Evolutionary conservation across 495 filamentous ascomycete genomes (phyloP), one percentile per base, ranked within the genome.

Genomic region (Penicilliopsis zonata): DNA sequence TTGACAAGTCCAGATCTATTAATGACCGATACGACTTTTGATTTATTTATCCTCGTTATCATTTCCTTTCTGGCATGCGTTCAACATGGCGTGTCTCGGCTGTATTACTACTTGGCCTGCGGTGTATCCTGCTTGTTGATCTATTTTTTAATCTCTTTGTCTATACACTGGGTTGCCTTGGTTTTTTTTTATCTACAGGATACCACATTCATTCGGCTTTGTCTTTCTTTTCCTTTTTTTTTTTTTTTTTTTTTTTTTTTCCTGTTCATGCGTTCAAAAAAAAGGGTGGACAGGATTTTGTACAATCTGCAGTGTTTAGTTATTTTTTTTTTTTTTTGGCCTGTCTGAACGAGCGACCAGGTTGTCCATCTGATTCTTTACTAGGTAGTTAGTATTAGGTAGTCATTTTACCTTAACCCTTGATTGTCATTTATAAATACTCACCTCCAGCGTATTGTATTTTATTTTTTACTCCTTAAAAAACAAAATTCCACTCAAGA

Each of bases 21-120:
- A 33, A 61, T 44, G 59, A 60, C 45, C 36, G 46, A 42, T 51
- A 62, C 43, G 58, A 62, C 42, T 27, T 46, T 40, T 35, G 22
- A 34, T 44, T 42, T 40, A 39, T 20, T 31, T 18, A 34, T 34
- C 33, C 31, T 7, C 35, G 37, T 36, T 42, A 28, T 40, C 38
- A 13, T 33, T 40, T 34, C 30, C 40, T 12, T 25, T 33, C 41
- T 37, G 16, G 47, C 44, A 44, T 44, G 42, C 33, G n/a, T 36
- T 53, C 40, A 49, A 51, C 31, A 43, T 41, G 16, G 6, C 4
- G 28, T 30, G 28, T 30, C 7, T 30, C 9, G 28, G 28, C 28
- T 30, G 28, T 30, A 30, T 16, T 16, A 13, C 8, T 30, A 30
- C 28, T 5, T 17, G 28, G 28, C 28, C 13, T 30, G 6, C 5